Percentiles rank a stretch among this genome's conserved stretches.
These are phyloP conservation scores for Solanum hybrid DNA, from an alignment of 305 asterid species.

Conservation along the genomic window DNA sequence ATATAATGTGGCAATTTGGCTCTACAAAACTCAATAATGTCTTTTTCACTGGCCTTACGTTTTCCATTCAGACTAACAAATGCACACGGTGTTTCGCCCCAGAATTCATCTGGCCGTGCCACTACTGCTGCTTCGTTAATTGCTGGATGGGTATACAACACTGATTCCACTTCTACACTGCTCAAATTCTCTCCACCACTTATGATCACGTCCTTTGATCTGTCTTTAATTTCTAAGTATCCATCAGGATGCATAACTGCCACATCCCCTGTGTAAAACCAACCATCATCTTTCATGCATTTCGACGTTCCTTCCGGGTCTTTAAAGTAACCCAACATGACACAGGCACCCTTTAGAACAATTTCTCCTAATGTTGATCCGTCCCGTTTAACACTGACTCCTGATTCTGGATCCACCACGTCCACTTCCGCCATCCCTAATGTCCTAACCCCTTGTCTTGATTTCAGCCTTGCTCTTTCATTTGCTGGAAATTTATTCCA, in stretches of 20 bases:
- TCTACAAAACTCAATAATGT: slow-evolving; percentile 46
- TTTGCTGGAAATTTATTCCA: slow-evolving; percentile 37
- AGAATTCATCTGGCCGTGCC: slow-evolving; percentile 75
- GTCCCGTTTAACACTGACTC: slow-evolving; percentile 41
- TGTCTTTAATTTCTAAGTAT: slow-evolving; percentile 71
- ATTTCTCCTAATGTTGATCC: slow-evolving; percentile 58
- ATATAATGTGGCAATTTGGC: slow-evolving; percentile 51
- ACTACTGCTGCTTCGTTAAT: slow-evolving; percentile 93
- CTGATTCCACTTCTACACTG: slow-evolving; percentile 86
- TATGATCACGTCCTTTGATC: slow-evolving; percentile 81
- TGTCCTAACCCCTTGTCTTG: slow-evolving; percentile 69
- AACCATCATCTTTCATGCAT: slow-evolving; percentile 49
- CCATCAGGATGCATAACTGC: slow-evolving; percentile 91
- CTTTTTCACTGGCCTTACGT: slow-evolving; percentile 40
- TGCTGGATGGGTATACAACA: slow-evolving; percentile 56
- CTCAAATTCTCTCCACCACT: slow-evolving; percentile 88
- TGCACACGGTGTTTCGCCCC: slow-evolving; percentile 95
- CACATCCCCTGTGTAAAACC: slow-evolving; percentile 88
- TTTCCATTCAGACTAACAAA: slow-evolving; percentile 55
- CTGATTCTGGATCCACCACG: slow-evolving; percentile 49
- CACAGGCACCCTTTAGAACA: slow-evolving; percentile 50
- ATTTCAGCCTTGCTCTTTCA: slow-evolving; percentile 49
- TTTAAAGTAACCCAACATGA: slow-evolving; percentile 72
- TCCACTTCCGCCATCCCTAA: slow-evolving; percentile 49
- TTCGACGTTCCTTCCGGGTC: slow-evolving; percentile 55